Base-by-base conservation (phyloP, 2,329 filamentous ascomycete species). In the Metarhizium humberi region DNA sequence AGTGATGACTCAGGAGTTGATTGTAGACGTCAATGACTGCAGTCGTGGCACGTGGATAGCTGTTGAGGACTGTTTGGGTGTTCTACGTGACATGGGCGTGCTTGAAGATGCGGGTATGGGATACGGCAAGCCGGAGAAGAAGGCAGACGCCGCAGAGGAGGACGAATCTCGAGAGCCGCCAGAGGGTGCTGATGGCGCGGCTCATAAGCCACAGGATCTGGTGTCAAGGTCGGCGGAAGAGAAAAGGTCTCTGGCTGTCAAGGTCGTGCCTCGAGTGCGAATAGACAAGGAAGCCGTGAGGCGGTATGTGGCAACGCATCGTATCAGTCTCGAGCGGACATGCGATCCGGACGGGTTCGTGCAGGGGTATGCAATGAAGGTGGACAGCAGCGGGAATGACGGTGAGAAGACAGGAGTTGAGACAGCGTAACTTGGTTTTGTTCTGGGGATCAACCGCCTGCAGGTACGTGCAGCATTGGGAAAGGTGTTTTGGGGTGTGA, bases 11-110 rank as follows among this genome's bases (percentile, higher is more conserved):
- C 62, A 53, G 54, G 65, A 82, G 63, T 65, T 75, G 4, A 71
- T 91, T 53, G 73, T 84, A 0, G 86, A 86, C 11, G 75, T 95
- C 11, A 79, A 84, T 50, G 81, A 88, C 56, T 86, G 92, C 64
- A 89, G 88, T 53, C 75, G 81, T 51, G 84, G 81, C 43, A 96
- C 91, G 0, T 95, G 89, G 76, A 95, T 97, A 68, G 77, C 87
- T 55, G 79, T 81, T 0, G 92, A 96, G 47, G 92, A 97, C 71
- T 90, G 92, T 56, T 79, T 95, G 47, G 76, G 76, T 1, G 85
- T 90, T 29, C 73, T 96, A 54, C 83, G 87, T 57, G 85, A 90
- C 56, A 96, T 96, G 90, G 85, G 80, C 8, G 74, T 94, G 40
- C 75, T 87, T 50, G 70, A 84, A 69, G 76, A 86, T 64, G 80